These are phyloP conservation scores for Pseudocercospora eumusae DNA, from an alignment of 2,329 filamentous ascomycete species.

Conservation along the genomic window DNA sequence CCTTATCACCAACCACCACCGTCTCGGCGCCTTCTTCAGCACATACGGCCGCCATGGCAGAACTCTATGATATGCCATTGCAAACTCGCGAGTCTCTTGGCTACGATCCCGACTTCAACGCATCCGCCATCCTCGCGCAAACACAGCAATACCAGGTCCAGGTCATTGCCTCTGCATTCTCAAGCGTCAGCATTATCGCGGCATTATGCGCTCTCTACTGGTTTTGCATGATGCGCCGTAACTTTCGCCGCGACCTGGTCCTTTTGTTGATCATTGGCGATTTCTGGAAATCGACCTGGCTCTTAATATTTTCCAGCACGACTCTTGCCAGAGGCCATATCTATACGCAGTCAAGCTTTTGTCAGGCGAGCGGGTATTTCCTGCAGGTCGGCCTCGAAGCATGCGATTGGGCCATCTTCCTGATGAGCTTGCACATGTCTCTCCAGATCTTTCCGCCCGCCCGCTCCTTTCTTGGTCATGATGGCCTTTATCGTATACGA, in stretches of 20 bases:
- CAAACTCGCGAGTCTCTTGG: slow-evolving; percentile 16
- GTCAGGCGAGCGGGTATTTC: slow-evolving; percentile 37
- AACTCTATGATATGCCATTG: neutral
- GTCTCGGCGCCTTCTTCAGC: neutral
- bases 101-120: slow-evolving; percentile 26
- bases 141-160: slow-evolving; percentile 35
- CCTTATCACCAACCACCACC: neutral
- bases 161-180: slow-evolving; percentile 39
- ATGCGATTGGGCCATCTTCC: slow-evolving; percentile 64
- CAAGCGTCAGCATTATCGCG: slow-evolving; percentile 58
- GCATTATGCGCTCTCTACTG: slow-evolving; percentile 65
- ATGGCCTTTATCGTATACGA: slow-evolving; percentile 69
- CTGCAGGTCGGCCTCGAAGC: slow-evolving; percentile 33
- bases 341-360: slow-evolving; percentile 27
- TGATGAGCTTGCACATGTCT: slow-evolving; percentile 72
- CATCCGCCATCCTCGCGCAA: slow-evolving; percentile 22
- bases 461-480: slow-evolving; percentile 48
- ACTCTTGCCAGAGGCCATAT: slow-evolving; percentile 54
- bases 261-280: slow-evolving; percentile 73
- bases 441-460: slow-evolving; percentile 68
- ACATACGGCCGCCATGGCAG: neutral
- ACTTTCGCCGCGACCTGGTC: slow-evolving; percentile 73
- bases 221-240: slow-evolving; percentile 72
- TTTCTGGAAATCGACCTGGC: slow-evolving; percentile 68
- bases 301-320: slow-evolving; percentile 64